Evolutionary conservation across 2,329 filamentous ascomycete genomes (phyloP).

Genomic region (Colletotrichum sp.): DNA sequence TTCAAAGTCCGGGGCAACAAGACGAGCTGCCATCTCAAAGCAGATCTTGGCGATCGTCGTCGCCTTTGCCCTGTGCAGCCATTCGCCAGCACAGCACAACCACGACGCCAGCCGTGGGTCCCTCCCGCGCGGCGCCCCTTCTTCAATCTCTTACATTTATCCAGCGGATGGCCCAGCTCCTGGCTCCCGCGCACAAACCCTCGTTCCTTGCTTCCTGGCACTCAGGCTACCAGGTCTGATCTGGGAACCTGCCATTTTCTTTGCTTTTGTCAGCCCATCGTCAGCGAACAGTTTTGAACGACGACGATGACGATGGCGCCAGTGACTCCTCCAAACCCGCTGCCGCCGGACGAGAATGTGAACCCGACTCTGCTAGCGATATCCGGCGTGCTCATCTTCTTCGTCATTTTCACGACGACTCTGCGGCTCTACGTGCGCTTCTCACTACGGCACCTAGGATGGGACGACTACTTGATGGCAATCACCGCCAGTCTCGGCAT

Average conservation of each 20-base stretch:
- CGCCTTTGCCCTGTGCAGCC: neutral
- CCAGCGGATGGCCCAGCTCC: neutral
- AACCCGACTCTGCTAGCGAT: slow-evolving; percentile 35
- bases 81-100: neutral
- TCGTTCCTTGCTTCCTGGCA: neutral
- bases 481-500: slow-evolving; percentile 32
- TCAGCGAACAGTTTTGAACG: neutral
- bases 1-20: neutral
- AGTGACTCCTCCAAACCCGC: slow-evolving; percentile 31
- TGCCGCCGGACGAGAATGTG: slow-evolving; percentile 41
- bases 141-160: slow-evolving; percentile 1
- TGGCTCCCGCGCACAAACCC: neutral
- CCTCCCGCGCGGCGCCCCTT: neutral
- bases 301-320: slow-evolving; percentile 5
- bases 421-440: slow-evolving; percentile 36
- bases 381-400: slow-evolving; percentile 34
- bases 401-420: slow-evolving; percentile 35
- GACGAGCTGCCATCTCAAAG: neutral
- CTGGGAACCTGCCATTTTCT: neutral
- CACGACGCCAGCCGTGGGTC: neutral
- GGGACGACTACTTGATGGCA: slow-evolving; percentile 44
- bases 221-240: neutral
- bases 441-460: slow-evolving; percentile 32
- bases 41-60: slow-evolving; percentile 15
- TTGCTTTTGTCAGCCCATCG: neutral